These are phyloP conservation scores for Elsinoe australis DNA, from an alignment of 2,329 filamentous ascomycete genomes.

Conservation along the genomic window DNA sequence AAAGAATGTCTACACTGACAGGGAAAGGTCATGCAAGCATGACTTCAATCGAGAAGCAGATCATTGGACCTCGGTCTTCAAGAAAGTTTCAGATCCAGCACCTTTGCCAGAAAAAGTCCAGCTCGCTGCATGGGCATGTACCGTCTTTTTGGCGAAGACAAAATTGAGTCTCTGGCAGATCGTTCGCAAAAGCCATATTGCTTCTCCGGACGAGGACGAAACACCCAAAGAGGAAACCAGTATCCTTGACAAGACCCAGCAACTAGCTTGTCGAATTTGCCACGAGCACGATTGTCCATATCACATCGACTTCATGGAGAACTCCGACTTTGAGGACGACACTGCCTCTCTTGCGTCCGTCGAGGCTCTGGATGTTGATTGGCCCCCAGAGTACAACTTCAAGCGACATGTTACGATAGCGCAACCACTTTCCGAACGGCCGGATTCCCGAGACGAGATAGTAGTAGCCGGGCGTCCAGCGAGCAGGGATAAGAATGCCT, in stretches of 20 bases:
- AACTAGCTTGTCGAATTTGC: slow-evolving; percentile 1
- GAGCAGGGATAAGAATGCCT: slow-evolving; percentile 2
- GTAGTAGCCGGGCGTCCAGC: slow-evolving; percentile 4
- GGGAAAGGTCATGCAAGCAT: slow-evolving; percentile 26
- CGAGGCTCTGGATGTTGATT: slow-evolving; percentile 26
- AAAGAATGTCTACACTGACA: slow-evolving; percentile 13
- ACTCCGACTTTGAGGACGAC: slow-evolving; percentile 17
- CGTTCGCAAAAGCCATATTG: slow-evolving; percentile 26
- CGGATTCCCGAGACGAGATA: slow-evolving; percentile 12
- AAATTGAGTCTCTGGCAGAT: slow-evolving; percentile 38
- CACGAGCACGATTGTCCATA: slow-evolving; percentile 32
- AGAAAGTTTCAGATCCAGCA: slow-evolving; percentile 24
- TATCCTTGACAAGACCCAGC: slow-evolving; percentile 19
- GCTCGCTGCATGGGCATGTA: slow-evolving; percentile 32
- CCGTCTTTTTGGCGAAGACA: slow-evolving; percentile 31
- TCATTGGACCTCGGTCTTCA: slow-evolving; percentile 30
- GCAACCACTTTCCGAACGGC: neutral
- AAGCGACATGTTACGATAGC: slow-evolving; percentile 26
- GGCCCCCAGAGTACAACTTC: slow-evolving; percentile 28
- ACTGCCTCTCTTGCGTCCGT: slow-evolving; percentile 23
- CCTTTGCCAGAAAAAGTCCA: slow-evolving; percentile 25
- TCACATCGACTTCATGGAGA: slow-evolving; percentile 36
- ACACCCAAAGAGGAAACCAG: slow-evolving; percentile 1
- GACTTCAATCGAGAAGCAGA: slow-evolving; percentile 28
- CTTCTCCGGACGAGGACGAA: slow-evolving; percentile 17